These are phyloP conservation scores for Aurantiochytrium sp. DNA, from an alignment of 108 stramenopile genomes.

Conservation along the genomic window DNA sequence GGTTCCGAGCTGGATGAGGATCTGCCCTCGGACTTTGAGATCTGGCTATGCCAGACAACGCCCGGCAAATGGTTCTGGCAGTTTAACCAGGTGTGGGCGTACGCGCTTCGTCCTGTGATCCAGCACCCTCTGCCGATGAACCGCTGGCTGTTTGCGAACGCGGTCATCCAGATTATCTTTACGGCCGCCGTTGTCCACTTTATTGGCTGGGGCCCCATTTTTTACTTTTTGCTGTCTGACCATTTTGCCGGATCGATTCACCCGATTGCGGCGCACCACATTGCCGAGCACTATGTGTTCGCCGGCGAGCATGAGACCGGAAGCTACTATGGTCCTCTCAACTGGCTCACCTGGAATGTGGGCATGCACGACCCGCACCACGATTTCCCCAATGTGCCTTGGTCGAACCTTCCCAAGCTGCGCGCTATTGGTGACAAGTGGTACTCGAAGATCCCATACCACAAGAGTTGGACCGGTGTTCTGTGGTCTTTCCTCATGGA, in stretches of 20 bases:
- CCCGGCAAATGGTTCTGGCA: constrained; percentile 70
- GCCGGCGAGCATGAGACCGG: constrained; percentile 74
- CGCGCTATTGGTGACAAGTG: constrained; percentile 70
- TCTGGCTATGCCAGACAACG: constrained; percentile 53
- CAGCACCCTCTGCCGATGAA: constrained; percentile 66
- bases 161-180: constrained; percentile 47
- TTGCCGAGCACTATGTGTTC: constrained; percentile 84
- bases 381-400: constrained; percentile 77
- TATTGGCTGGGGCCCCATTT: constrained; percentile 46
- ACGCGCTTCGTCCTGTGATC: constrained; percentile 72
- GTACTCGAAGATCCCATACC: constrained; percentile 71
- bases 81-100: constrained; percentile 70
- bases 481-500: constrained; percentile 73
- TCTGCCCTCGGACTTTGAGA: constrained; percentile 71
- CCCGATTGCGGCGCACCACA: constrained; percentile 91
- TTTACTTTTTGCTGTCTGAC: constrained; percentile 68
- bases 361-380: constrained; percentile 97
- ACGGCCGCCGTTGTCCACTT: constrained; percentile 50
- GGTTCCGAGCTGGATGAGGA: constrained; percentile 81
- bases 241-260: constrained; percentile 76
- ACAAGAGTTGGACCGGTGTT: constrained; percentile 69
- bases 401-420: constrained; percentile 67
- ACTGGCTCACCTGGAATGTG: constrained; percentile 82
- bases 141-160: constrained; percentile 56
- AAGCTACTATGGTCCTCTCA: constrained; percentile 79